phyloP scores from a whole-genome alignment of 1,139 yeast species.

The Zygosaccharomyces pseudobailii region DNA sequence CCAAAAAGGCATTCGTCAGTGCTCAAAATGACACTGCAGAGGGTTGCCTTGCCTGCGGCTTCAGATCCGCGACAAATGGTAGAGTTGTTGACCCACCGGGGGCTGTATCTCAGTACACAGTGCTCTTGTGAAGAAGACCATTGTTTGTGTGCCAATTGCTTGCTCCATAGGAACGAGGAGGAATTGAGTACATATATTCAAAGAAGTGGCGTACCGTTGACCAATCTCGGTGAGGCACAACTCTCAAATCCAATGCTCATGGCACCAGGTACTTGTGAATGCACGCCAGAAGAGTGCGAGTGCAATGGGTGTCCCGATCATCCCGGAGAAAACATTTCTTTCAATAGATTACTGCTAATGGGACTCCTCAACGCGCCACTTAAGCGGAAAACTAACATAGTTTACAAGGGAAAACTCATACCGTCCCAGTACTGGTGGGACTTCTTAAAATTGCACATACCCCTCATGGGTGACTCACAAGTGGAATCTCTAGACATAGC shows the following conservation, averaged over 20 bases:
- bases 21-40: neutral
- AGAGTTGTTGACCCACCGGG: slow-evolving; percentile 31
- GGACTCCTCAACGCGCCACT: slow-evolving; percentile 26
- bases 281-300: slow-evolving; percentile 23
- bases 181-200: slow-evolving; percentile 30
- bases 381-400: slow-evolving; percentile 27
- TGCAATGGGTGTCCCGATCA: slow-evolving; percentile 26
- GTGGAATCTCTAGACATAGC: slow-evolving; percentile 26
- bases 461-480: slow-evolving; percentile 19
- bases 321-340: slow-evolving; percentile 26
- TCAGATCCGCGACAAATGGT: slow-evolving; percentile 19
- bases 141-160: slow-evolving; percentile 33
- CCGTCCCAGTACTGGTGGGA: slow-evolving; percentile 35
- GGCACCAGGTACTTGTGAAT: slow-evolving; percentile 18
- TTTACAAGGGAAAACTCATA: slow-evolving; percentile 26
- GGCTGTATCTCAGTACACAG: slow-evolving; percentile 32
- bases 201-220: slow-evolving; percentile 30
- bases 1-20: neutral
- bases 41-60: neutral
- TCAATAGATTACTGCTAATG: slow-evolving; percentile 23
- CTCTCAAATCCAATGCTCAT: slow-evolving; percentile 13
- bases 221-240: slow-evolving; percentile 24
- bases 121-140: slow-evolving; percentile 31
- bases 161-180: slow-evolving; percentile 33
- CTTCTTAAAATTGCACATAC: slow-evolving; percentile 24